These are phyloP conservation scores for Euphrasia confusa DNA, from an alignment of 257 asterid species.

Conservation along the genomic window DNA sequence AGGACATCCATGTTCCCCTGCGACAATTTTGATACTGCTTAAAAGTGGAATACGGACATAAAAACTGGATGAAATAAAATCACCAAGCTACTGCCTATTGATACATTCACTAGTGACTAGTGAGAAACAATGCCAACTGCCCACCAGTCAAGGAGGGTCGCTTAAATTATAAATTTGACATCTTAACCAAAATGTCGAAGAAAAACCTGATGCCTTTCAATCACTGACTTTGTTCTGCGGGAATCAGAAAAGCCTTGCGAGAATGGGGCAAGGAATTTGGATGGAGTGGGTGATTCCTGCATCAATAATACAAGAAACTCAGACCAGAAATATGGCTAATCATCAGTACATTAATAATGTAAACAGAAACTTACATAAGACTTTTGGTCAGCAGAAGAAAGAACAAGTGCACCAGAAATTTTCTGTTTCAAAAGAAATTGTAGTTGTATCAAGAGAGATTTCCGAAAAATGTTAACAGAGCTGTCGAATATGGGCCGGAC, in stretches of 20 bases:
- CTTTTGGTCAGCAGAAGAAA: conserved; percentile 68
- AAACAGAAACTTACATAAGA: conserved; percentile 52
- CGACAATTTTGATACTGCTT: conserved; percentile 21
- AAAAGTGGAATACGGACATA: conserved; percentile 15
- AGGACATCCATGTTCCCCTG: conserved; percentile 79
- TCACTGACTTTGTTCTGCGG: conserved; percentile 63
- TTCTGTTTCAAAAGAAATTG: conserved; percentile 47
- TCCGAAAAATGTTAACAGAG: background rate
- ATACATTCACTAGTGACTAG: background rate
- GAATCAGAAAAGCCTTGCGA: conserved; percentile 85
- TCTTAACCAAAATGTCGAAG: conserved; percentile 18
- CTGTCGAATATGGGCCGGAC: background rate
- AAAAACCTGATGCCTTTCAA: conserved; percentile 78
- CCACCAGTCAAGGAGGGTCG: background rate
- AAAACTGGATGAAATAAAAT: background rate
- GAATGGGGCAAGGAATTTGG: conserved; percentile 61
- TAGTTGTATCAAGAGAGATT: conserved; percentile 5
- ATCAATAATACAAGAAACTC: conserved; percentile 28
- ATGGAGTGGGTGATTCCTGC: conserved; percentile 97
- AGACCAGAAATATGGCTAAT: conserved; percentile 22
- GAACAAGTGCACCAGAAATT: conserved; percentile 60
- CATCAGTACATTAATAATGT: conserved; percentile 10
- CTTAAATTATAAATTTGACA: background rate
- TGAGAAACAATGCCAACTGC: conserved; percentile 10
- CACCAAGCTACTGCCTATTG: conserved; percentile 6